phyloP scores from a whole-genome alignment of 257 asterid species.

The Echites panduratus region DNA sequence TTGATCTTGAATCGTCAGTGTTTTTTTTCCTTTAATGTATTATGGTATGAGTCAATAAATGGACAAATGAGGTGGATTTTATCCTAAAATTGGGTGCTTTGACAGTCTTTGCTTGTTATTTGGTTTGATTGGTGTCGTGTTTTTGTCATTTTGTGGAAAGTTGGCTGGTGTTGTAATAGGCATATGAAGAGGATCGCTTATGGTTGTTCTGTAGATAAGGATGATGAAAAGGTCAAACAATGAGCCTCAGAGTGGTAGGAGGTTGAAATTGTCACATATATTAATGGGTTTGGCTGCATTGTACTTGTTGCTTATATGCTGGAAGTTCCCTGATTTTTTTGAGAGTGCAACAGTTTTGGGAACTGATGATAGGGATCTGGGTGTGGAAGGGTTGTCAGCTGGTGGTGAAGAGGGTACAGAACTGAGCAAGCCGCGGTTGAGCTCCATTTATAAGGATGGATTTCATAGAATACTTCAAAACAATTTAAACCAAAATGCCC shows the following conservation, averaged over 20 bases:
- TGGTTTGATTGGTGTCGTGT: background rate
- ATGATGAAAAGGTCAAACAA: conserved; percentile 70
- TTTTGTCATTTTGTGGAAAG: background rate
- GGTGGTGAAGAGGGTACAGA: conserved; percentile 33
- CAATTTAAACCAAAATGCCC: conserved; percentile 35
- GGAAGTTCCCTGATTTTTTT: conserved; percentile 61
- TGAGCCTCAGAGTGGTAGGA: conserved; percentile 57
- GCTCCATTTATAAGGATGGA: conserved; percentile 39
- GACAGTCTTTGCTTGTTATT: background rate
- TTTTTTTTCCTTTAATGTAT: background rate
- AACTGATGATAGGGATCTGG: conserved; percentile 26
- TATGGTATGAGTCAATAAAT: background rate
- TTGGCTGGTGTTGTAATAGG: background rate
- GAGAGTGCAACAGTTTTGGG: conserved; percentile 53
- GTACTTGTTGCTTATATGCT: conserved; percentile 58
- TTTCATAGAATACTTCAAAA: conserved; percentile 47
- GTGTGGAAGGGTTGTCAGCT: conserved; percentile 33
- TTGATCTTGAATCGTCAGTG: background rate
- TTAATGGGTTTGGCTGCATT: conserved; percentile 60
- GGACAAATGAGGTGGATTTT: background rate
- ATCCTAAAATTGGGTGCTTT: background rate
- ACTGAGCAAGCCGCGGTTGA: conserved; percentile 26
- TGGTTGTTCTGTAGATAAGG: conserved; percentile 3
- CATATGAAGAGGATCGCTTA: conserved; percentile 1
- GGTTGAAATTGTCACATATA: conserved; percentile 58